Base-by-base conservation (phyloP, 495 filamentous ascomycete species). In the Hypoxylon perforatum region DNA sequence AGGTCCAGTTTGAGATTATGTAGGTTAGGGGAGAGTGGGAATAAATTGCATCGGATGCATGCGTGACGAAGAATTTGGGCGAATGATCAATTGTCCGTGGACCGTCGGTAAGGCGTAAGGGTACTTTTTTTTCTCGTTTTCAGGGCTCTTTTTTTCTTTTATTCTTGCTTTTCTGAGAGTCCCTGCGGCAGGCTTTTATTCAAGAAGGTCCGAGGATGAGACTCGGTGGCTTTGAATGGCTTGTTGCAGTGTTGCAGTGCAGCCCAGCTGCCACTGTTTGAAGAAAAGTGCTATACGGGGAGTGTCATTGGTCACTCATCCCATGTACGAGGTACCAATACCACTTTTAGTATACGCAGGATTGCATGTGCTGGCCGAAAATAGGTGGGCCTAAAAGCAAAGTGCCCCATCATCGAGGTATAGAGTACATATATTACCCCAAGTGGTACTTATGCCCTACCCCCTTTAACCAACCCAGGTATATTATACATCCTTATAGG, bases 201-300 rank as follows among this genome's bases (percentile, higher is more conserved):
- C 11, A 45, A 55, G 47, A 59, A 59, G 61, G 54, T 68, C 65
- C 59, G 65, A 69, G 49, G 44, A 69, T 52, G 50, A 49, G 54
- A 59, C 55, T 69, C 35, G 28, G 59, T 63, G 65, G 54, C 44
- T 46, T 51, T 22, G 45, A 57, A 55, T 55, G 50, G 63, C 30
- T 33, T 33, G 30, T 33, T 33, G 30, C 30, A 33, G 30, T 4
- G 30, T 67, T 67, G 10, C 52, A 61, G 30, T 41, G 63, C 63
- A 67, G 50, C n/a, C 47, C 12, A 54, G 47, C 45, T 35, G 35
- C 50, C 42, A 57, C 21, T 46, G 14, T 18, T 30, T 57, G 38
- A n/a, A 41, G 17, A 41, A 4, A 15, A 41, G 15, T 41, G 3
- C 3, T 41, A n/a, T 4, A 36, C 25, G 12, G 47, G 11, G 28